phyloP scores from a whole-genome alignment of 1,139 yeast species.

The Wickerhamomyces sp. region DNA sequence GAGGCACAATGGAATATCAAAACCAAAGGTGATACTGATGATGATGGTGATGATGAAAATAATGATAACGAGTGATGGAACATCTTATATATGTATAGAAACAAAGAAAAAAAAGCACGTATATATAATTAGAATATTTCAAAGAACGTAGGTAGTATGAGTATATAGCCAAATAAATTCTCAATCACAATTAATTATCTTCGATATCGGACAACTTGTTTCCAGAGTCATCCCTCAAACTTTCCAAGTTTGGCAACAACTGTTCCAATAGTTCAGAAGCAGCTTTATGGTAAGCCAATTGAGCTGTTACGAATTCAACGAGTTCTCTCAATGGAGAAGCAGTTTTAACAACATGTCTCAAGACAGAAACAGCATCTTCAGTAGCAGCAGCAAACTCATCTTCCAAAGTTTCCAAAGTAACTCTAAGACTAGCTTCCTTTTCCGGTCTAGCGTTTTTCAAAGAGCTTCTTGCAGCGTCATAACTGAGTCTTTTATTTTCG shows the following conservation, averaged over 20 bases:
- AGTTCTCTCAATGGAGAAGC: conserved; percentile 71
- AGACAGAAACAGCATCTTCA: conserved; percentile 80
- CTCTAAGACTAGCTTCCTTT: conserved; percentile 70
- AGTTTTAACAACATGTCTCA: conserved; percentile 77
- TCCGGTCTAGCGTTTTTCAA: conserved; percentile 68
- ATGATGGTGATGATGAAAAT: conserved; percentile 20
- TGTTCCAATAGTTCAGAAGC: conserved; percentile 67
- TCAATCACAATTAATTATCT: conserved; percentile 9
- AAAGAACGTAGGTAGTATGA: too few species aligned
- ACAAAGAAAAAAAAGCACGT: not conserved
- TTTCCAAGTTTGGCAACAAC: conserved; percentile 62
- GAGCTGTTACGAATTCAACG: conserved; percentile 71
- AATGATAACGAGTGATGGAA: conserved; percentile 6
- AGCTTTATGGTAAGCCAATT: conserved; percentile 76
- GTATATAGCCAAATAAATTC: too few species aligned
- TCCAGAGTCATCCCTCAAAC: conserved; percentile 51
- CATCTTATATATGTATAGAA: not conserved
- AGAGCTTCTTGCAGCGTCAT: conserved; percentile 74
- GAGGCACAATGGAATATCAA: conserved; percentile 75
- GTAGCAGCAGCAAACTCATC: conserved; percentile 90
- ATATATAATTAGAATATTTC: not conserved
- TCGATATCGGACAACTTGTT: conserved; percentile 24
- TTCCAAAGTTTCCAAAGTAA: conserved; percentile 79
- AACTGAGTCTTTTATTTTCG: conserved; percentile 71
- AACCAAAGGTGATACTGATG: conserved; percentile 35